Conservation (phyloP, 2,329 filamentous ascomycete genomes). For the Fusarium bactridioides region DNA sequence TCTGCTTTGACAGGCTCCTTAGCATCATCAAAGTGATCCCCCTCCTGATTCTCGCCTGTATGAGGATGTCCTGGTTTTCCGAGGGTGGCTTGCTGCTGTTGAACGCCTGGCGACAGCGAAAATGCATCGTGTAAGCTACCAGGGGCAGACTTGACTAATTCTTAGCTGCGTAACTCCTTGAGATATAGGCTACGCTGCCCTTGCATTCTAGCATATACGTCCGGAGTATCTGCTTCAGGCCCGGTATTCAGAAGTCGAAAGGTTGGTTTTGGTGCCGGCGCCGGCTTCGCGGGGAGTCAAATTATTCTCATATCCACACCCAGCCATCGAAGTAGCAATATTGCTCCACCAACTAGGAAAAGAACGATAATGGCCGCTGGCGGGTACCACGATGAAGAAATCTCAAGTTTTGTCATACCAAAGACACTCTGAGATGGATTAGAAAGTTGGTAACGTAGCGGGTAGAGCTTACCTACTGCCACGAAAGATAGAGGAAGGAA, state of each 20-base stretch:
- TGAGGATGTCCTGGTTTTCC: background rate
- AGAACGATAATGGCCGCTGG: background rate
- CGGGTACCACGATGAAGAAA: background rate
- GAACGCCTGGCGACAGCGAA: too few species aligned
- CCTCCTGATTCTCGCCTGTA: too few species aligned
- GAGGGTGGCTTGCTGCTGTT: background rate
- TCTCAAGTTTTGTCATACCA: background rate
- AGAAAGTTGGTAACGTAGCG: background rate
- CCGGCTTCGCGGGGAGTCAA: background rate
- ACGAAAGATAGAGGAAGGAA: background rate
- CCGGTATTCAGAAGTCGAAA: background rate
- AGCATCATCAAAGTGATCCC: background rate
- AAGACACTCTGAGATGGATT: background rate
- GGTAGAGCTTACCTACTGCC: background rate
- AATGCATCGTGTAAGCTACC: too few species aligned
- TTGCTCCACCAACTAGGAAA: background rate
- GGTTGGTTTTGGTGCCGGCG: background rate
- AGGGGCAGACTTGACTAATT: too few species aligned
- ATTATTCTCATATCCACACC: background rate
- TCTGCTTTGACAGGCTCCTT: background rate
- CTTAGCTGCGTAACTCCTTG: too few species aligned
- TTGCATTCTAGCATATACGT: background rate
- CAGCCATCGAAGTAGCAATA: background rate
- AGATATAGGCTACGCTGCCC: background rate
- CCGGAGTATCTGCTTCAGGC: background rate